phyloP scores from a whole-genome alignment of 2,329 filamentous ascomycete genomes.

The Cryphonectria parasitica region DNA sequence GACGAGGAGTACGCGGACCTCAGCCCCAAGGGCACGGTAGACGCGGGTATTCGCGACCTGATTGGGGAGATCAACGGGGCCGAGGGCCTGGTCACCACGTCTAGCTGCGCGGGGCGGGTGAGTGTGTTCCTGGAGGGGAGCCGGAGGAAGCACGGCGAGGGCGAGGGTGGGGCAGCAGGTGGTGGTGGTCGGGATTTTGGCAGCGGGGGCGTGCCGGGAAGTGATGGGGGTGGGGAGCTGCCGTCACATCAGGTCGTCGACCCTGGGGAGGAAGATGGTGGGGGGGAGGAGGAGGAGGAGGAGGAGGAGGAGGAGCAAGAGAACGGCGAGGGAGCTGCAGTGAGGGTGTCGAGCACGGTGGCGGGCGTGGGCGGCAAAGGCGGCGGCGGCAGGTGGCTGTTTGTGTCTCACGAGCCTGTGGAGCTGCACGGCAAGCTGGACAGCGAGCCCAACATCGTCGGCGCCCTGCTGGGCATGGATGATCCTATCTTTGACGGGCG shows the following conservation, averaged over 20 bases:
- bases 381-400: constrained; percentile 81
- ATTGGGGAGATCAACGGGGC: constrained; percentile 78
- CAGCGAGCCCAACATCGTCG: constrained; percentile 30
- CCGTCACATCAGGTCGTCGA: constrained; percentile 26
- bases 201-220: constrained; percentile 26
- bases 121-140: constrained; percentile 86
- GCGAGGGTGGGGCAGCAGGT: constrained; percentile 26
- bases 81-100: constrained; percentile 84
- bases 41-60: constrained; percentile 75
- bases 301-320: constrained; percentile 26
- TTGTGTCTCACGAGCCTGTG: constrained; percentile 81
- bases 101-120: constrained; percentile 86
- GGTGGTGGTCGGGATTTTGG: constrained; percentile 7
- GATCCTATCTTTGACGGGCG: constrained; percentile 27
- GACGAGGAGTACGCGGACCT: constrained; percentile 76
- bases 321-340: constrained; percentile 16
- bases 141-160: constrained; percentile 42
- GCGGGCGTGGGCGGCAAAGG: constrained; percentile 83
- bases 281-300: not conserved
- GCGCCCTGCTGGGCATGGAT: constrained; percentile 47
- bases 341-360: constrained; percentile 38
- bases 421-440: constrained; percentile 32
- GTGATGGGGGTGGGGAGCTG: constrained; percentile 31
- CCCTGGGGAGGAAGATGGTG: not conserved
- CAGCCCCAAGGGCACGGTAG: constrained; percentile 87